A percentile compares a stretch with the other conserved stretches of the same genome.
These are phyloP conservation scores for Phialocephala subalpina DNA, from an alignment of 2,329 filamentous ascomycete genomes.

Conservation along the genomic window DNA sequence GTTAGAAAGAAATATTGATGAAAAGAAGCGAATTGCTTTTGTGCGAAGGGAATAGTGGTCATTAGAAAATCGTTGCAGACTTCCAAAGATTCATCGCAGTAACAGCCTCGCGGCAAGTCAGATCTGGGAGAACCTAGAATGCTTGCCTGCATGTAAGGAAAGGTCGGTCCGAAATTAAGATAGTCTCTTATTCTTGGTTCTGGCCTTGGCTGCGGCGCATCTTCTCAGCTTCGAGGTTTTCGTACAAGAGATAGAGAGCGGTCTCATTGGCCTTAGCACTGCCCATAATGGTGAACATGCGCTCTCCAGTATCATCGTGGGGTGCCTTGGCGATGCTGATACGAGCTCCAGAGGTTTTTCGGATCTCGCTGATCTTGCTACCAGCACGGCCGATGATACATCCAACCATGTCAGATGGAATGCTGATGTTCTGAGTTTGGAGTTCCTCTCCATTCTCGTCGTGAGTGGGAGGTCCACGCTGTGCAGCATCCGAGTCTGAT, in stretches of 20 bases:
- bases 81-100: slow-evolving; percentile 53
- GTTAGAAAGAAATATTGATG: slow-evolving; percentile 42
- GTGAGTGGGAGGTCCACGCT: slow-evolving; percentile 84
- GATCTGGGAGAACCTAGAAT: slow-evolving; percentile 61
- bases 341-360: slow-evolving; percentile 93
- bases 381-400: slow-evolving; percentile 97
- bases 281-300: slow-evolving; percentile 99
- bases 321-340: slow-evolving; percentile 97
- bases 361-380: slow-evolving; percentile 98
- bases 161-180: slow-evolving; percentile 34
- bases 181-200: slow-evolving; percentile 42
- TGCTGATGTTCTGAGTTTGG: slow-evolving; percentile 99
- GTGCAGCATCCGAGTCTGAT: slow-evolving; percentile 82
- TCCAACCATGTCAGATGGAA: slow-evolving; percentile 98
- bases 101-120: slow-evolving; percentile 70
- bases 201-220: slow-evolving; percentile 89
- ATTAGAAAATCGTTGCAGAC: slow-evolving; percentile 44
- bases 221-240: slow-evolving; percentile 99
- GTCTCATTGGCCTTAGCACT: slow-evolving; percentile 94
- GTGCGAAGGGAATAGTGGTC: slow-evolving; percentile 41
- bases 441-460: slow-evolving; percentile 98
- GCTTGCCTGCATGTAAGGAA: slow-evolving; percentile 60
- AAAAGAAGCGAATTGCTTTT: slow-evolving; percentile 47
- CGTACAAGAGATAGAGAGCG: slow-evolving; percentile 93
- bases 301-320: slow-evolving; percentile 96